phyloP scores from a whole-genome alignment of 2,329 filamentous ascomycete genomes.

The Cadophora luteo-olivacea region DNA sequence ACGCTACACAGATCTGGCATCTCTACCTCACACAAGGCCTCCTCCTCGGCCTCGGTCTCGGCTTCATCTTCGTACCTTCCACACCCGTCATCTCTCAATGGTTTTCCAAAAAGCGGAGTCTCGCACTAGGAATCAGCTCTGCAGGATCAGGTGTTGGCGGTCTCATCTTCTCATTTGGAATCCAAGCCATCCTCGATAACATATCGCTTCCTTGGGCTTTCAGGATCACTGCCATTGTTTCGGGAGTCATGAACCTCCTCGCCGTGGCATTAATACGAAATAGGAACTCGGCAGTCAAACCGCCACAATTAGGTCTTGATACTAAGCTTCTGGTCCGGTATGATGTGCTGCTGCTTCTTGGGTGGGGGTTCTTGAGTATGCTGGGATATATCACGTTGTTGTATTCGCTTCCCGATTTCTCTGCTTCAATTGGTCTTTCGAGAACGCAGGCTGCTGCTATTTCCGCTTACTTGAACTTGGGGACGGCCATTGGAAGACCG shows the following conservation, averaged over 20 bases:
- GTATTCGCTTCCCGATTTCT: slow-evolving; percentile 52
- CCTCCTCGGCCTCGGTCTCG: slow-evolving; percentile 66
- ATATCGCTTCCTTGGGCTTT: slow-evolving; percentile 61
- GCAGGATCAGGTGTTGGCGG: slow-evolving; percentile 62
- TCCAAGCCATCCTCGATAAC: slow-evolving; percentile 57
- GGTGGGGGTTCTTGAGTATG: slow-evolving; percentile 28
- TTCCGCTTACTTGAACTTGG: slow-evolving; percentile 54
- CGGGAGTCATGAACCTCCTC: slow-evolving; percentile 31
- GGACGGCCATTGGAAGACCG: slow-evolving; percentile 54
- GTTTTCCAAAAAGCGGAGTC: slow-evolving; percentile 58
- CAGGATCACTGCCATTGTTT: slow-evolving; percentile 46
- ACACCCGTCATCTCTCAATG: slow-evolving; percentile 63
- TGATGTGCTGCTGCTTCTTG: slow-evolving; percentile 18
- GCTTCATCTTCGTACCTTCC: slow-evolving; percentile 61
- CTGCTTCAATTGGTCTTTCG: slow-evolving; percentile 49
- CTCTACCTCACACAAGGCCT: slow-evolving; percentile 65
- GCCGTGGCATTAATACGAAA: slow-evolving; percentile 25
- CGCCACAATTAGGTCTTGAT: slow-evolving; percentile 15
- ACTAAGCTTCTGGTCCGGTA: slow-evolving; percentile 4
- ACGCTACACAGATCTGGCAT: slow-evolving; percentile 62
- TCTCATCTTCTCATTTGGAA: slow-evolving; percentile 56
- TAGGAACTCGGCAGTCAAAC: slow-evolving; percentile 26
- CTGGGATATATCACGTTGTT: slow-evolving; percentile 26
- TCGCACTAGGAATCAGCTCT: slow-evolving; percentile 62
- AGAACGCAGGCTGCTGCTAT: slow-evolving; percentile 48